Conservation (phyloP, 176 grass and related monocot genomes). For the Paspalum notatum region DNA sequence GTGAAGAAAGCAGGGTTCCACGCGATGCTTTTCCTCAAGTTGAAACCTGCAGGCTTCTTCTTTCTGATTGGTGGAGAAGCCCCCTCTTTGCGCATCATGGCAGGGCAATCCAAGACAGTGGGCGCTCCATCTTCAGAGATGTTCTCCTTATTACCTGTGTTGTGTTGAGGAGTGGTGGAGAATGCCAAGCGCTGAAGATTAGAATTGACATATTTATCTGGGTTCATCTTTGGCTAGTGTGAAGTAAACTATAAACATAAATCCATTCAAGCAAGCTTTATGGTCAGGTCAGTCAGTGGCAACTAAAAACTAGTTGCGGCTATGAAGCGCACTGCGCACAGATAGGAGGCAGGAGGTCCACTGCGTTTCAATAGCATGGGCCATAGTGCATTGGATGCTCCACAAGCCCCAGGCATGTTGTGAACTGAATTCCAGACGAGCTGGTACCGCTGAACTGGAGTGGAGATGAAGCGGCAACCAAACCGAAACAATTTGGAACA, state of each 20-base stretch:
- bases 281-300: no score
- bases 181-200: background rate
- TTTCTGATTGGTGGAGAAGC: slow-evolving; percentile 28
- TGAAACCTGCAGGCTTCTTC: slow-evolving; percentile 56
- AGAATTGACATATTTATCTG: background rate
- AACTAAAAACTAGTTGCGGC: no score
- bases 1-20: slow-evolving; percentile 93
- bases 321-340: no score
- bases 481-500: background rate
- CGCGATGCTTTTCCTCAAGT: slow-evolving; percentile 88
- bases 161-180: background rate
- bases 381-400: no score
- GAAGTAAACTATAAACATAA: background rate
- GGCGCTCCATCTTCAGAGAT: background rate
- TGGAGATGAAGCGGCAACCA: background rate
- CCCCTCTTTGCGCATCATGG: background rate
- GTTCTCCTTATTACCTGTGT: slow-evolving; percentile 55
- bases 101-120: slow-evolving; percentile 17
- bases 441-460: no score
- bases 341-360: no score
- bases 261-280: no score
- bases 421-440: no score
- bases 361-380: no score
- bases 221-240: background rate
- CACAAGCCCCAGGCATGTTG: no score